These are phyloP conservation scores for Aspergillus ostianus DNA, from an alignment of 495 filamentous ascomycete genomes.

Conservation along the genomic window DNA sequence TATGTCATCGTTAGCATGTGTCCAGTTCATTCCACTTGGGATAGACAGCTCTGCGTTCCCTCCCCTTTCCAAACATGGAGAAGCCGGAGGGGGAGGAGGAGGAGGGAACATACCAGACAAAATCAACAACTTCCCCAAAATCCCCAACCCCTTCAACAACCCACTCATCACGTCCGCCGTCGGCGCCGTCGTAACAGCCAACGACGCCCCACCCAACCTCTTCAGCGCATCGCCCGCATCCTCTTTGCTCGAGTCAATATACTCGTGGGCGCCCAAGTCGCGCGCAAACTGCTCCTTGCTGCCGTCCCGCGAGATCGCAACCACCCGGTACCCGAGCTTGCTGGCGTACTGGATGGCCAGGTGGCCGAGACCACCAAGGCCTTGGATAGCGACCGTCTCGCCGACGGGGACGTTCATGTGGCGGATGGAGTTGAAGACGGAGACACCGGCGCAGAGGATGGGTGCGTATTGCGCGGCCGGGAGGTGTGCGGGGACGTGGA, in stretches of 20 bases:
- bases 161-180: conserved; percentile 51
- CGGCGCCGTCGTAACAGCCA: conserved; percentile 65
- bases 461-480: conserved; percentile 62
- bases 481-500: conserved; percentile 56
- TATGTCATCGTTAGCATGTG: background rate
- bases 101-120: conserved; percentile 38
- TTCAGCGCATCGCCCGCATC: conserved; percentile 51
- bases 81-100: background rate
- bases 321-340: conserved; percentile 63
- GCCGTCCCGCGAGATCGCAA: conserved; percentile 57
- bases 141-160: conserved; percentile 54
- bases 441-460: conserved; percentile 70
- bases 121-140: conserved; percentile 58
- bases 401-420: conserved; percentile 57
- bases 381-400: conserved; percentile 61
- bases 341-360: conserved; percentile 65
- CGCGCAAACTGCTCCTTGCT: conserved; percentile 59
- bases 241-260: conserved; percentile 58
- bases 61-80: background rate
- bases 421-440: conserved; percentile 69
- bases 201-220: conserved; percentile 58
- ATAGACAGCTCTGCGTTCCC: no score
- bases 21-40: no score
- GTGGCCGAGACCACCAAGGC: conserved; percentile 66
- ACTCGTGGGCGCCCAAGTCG: conserved; percentile 64